Base-by-base conservation (phyloP, 768 basidiomycete species). In the Leccinum obscurum region DNA sequence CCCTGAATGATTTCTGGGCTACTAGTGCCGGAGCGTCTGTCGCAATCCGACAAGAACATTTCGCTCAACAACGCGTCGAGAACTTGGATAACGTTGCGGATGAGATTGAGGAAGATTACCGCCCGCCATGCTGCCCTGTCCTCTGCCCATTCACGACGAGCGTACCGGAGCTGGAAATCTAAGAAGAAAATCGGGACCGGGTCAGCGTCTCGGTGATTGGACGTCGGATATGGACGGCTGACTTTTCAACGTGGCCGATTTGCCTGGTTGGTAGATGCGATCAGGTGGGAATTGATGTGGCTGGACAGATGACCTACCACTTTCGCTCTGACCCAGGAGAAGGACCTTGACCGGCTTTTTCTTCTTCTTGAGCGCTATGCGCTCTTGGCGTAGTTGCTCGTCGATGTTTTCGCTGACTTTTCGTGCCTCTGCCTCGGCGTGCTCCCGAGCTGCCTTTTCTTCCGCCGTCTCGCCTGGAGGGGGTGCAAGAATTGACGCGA, bases 241-340 rank as follows among this genome's bases (percentile, higher is more conserved):
- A 90, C 89, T 92, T 75, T 92, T 92, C 57, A 92, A 69, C 0
- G 89, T 90, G 28, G 90, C 89, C 0, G 88, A 89, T 72, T 92
- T 92, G 34, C 87, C 77, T 77, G 37, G 49, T 15, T 17, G 22
- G 55, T 37, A 15, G 37, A 8, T 50, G 49, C 17, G 41, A 30
- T 61, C 9, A 63, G 60, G 30, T 30, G 56, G 50, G 52, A 57
- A 57, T 28, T 52, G 59, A 52, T 54, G 54, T 44, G 44, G 37
- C 1, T 26, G 39, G 48, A 57, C 14, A 24, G 6, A 14, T 13
- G 41, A 71, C 77, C 49, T 57, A 74, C 80, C 90, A 67, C 87
- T 89, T 77, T 90, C 88, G 61, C 86, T 87, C 72, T 89, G 88
- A 17, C 89, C 89, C 6, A 93, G 80, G 50, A 93, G 78, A 58